These are phyloP conservation scores for Calonectria fujianensis DNA, from an alignment of 2,329 filamentous ascomycete genomes.

Conservation along the genomic window DNA sequence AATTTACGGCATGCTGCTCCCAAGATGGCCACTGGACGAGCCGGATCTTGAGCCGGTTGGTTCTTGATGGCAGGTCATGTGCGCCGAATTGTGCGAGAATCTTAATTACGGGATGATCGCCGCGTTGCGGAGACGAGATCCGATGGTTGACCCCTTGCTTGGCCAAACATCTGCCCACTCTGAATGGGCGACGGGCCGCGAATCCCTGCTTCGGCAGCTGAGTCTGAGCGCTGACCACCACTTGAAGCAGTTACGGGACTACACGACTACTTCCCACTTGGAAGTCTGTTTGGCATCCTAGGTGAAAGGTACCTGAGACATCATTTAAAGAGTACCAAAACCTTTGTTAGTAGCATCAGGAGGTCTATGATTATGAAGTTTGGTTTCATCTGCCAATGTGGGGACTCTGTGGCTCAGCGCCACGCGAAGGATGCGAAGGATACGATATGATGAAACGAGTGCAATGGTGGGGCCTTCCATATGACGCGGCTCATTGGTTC, in stretches of 20 bases:
- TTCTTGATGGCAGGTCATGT: neutral
- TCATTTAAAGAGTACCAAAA: neutral
- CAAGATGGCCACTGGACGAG: neutral
- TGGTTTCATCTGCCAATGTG: neutral
- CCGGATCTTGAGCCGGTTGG: neutral
- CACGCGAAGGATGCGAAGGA: constrained; percentile 1
- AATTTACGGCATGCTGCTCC: neutral
- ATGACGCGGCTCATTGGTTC: neutral
- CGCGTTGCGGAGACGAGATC: neutral
- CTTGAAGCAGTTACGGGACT: neutral
- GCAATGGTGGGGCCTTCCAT: neutral
- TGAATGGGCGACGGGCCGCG: neutral
- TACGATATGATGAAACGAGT: neutral
- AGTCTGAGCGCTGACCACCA: neutral
- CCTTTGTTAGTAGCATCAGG: neutral
- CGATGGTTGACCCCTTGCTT: neutral
- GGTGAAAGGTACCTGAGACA: neutral
- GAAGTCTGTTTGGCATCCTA: neutral
- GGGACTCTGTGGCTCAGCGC: neutral
- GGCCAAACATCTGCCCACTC: neutral
- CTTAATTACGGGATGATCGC: neutral
- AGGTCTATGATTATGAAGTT: neutral
- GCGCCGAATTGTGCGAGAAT: neutral
- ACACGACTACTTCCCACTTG: neutral
- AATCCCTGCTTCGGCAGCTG: neutral